Percentiles rank a stretch among this genome's conserved stretches.
These are phyloP conservation scores for Geopyxis carbonaria DNA, from an alignment of 495 filamentous ascomycete species.

Conservation along the genomic window DNA sequence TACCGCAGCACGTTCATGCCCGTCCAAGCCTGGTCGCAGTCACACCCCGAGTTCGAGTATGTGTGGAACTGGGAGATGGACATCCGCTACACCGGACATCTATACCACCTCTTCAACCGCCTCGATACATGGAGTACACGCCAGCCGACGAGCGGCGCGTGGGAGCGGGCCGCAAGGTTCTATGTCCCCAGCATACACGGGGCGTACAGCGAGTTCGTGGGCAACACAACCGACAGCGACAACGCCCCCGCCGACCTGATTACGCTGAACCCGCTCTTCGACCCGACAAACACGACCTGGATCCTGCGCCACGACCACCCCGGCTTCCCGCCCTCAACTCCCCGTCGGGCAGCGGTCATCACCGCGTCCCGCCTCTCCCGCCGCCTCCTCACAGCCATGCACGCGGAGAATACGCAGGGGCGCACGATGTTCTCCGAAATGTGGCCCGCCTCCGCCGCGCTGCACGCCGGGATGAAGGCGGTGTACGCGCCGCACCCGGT, in stretches of 20 bases:
- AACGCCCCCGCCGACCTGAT: conserved; percentile 88
- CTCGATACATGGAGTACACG: conserved; percentile 55
- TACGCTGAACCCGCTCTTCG: conserved; percentile 83
- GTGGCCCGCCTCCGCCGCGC: conserved; percentile 71
- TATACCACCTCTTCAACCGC: conserved; percentile 72
- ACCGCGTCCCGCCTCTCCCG: conserved; percentile 68
- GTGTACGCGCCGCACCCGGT: conserved; percentile 86
- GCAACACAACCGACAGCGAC: conserved; percentile 53
- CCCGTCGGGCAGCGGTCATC: conserved; percentile 76
- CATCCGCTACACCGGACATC: conserved; percentile 87
- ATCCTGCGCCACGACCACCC: conserved; percentile 71
- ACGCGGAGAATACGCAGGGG: conserved; percentile 64
- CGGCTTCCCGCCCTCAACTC: conserved; percentile 52
- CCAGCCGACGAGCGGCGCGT: conserved; percentile 79
- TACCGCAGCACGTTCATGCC: conserved; percentile 89
- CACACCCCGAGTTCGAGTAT: conserved; percentile 84
- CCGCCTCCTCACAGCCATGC: conserved; percentile 71
- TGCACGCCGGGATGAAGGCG: conserved; percentile 91
- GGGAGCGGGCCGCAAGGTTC: conserved; percentile 85
- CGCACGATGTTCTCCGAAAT: conserved; percentile 93
- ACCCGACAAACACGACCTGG: conserved; percentile 81
- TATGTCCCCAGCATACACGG: conserved; percentile 82
- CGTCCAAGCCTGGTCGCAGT: conserved; percentile 76
- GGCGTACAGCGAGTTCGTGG: conserved; percentile 84
- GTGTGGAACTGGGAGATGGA: conserved; percentile 99